Conservation (phyloP, 345 rosid genomes). For the Gynandropsis gynandra region DNA sequence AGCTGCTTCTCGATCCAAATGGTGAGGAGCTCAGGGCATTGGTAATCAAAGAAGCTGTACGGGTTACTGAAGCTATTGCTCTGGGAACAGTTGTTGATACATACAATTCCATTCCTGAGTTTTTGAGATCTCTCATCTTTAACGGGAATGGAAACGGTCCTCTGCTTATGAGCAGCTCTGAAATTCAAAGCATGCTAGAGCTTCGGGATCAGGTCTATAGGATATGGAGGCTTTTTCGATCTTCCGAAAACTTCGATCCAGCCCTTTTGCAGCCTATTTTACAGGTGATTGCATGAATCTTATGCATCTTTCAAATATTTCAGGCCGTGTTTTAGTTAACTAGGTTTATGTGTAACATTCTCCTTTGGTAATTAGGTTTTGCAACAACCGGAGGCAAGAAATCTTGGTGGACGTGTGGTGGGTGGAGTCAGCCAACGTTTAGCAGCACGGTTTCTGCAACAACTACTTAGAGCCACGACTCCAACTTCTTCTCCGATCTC, state of each 20-base stretch:
- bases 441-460: constrained; percentile 87
- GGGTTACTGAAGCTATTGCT: constrained; percentile 65
- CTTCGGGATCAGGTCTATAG: constrained; percentile 71
- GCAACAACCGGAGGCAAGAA: constrained; percentile 82
- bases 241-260: constrained; percentile 80
- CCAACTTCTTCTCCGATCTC: constrained; percentile 38
- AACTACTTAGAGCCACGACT: constrained; percentile 51
- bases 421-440: constrained; percentile 83
- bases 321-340: too few relatives aligned
- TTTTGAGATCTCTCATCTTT: constrained; percentile 40
- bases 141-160: constrained; percentile 51
- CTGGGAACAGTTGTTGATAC: constrained; percentile 53
- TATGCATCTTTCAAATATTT: constrained; percentile 1
- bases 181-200: constrained; percentile 50
- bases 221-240: constrained; percentile 67
- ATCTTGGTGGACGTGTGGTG: constrained; percentile 64
- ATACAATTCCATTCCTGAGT: constrained; percentile 58
- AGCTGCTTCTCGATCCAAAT: constrained; percentile 59
- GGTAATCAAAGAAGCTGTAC: constrained; percentile 76
- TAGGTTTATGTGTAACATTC: background rate
- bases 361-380: constrained; percentile 47
- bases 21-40: constrained; percentile 75
- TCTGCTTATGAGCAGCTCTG: constrained; percentile 44
- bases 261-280: constrained; percentile 64
- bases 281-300: constrained; percentile 45